Conservation (phyloP, 139 green algal genomes). For the Trebouxia sp. region DNA sequence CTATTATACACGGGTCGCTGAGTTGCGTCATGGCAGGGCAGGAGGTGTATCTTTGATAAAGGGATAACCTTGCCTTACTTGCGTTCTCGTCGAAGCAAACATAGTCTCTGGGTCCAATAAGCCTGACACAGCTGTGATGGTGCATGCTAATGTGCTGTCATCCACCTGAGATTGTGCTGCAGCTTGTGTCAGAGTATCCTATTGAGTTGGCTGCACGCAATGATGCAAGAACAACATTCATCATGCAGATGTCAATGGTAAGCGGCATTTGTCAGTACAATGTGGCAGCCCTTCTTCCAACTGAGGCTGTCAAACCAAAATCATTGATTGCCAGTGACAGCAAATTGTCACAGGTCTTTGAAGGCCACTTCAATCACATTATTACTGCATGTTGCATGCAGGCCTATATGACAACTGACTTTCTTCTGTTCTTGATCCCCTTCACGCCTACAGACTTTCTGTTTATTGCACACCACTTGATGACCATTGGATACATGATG, state of each 20-base stretch:
- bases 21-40: neutral
- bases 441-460: conserved; percentile 31
- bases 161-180: neutral
- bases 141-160: neutral
- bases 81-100: too few relatives aligned
- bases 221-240: neutral
- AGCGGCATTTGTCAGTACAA: too few relatives aligned
- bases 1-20: conserved; percentile 16
- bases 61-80: too few relatives aligned
- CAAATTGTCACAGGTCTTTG: neutral
- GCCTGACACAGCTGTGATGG: neutral
- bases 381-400: neutral
- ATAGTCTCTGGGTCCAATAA: neutral
- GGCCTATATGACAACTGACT: conserved; percentile 35
- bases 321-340: neutral
- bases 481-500: conserved; percentile 29
- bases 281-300: too few relatives aligned
- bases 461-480: conserved; percentile 31
- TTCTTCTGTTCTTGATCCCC: conserved; percentile 35
- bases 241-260: neutral
- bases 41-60: neutral
- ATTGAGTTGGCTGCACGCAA: conserved; percentile 4
- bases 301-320: neutral
- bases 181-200: neutral
- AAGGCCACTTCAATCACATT: neutral